Evolutionary conservation across 306 rosid species (phyloP).

Genomic region (Gastrolobium bilobum): DNA sequence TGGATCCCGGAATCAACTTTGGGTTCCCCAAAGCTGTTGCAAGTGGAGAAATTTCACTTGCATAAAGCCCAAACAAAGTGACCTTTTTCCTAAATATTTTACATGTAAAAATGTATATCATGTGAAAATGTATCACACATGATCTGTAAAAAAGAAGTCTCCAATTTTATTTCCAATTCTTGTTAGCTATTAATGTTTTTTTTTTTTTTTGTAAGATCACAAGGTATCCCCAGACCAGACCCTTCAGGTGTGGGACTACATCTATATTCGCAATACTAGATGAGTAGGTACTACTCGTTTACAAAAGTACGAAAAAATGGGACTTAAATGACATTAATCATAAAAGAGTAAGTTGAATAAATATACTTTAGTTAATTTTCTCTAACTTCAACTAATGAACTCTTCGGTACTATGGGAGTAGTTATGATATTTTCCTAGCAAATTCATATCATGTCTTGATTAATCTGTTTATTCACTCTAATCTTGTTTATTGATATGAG

Average conservation of each 20-base stretch:
- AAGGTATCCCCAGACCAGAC: no score
- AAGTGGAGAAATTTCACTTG: not conserved
- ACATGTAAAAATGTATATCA: not conserved
- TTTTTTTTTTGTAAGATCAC: no score
- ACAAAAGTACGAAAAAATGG: no score
- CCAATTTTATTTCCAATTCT: constrained; percentile 7
- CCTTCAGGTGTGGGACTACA: not conserved
- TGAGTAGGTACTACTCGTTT: no score
- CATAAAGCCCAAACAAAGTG: not conserved
- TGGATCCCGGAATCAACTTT: not conserved
- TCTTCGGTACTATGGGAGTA: no score
- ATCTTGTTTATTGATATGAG: constrained; percentile 25
- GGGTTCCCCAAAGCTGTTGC: not conserved
- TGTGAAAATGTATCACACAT: not conserved
- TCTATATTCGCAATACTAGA: no score
- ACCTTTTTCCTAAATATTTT: not conserved
- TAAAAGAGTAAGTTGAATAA: no score
- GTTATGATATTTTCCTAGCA: no score
- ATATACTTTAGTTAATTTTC: no score
- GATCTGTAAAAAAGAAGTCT: not conserved
- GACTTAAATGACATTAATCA: no score
- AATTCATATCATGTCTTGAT: not conserved
- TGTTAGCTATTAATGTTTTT: not conserved
- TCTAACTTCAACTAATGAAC: no score
- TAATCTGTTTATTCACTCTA: constrained; percentile 29